Conservation (phyloP, 2,329 filamentous ascomycete species). For the Cladosporium sp. region DNA sequence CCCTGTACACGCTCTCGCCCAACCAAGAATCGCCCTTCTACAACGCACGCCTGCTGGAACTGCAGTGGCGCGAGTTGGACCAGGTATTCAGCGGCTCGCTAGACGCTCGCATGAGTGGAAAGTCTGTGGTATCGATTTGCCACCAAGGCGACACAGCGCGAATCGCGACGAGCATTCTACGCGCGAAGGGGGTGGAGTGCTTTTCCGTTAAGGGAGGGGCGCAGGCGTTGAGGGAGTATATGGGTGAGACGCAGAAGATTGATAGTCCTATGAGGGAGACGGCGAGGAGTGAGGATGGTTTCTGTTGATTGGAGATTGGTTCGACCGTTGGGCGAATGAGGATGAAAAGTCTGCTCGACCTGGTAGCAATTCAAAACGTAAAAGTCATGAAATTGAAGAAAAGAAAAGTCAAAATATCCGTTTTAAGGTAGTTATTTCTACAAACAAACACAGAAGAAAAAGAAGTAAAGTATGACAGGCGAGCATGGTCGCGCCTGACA, state of each 20-base stretch:
- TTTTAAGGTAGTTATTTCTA: too few relatives aligned
- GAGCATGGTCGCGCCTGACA: too few relatives aligned
- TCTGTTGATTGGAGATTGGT: neutral
- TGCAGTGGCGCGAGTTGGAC: slow-evolving; percentile 48
- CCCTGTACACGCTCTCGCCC: slow-evolving; percentile 35
- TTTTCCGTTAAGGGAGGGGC: slow-evolving; percentile 1
- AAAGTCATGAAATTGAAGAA: too few relatives aligned
- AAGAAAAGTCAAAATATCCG: too few relatives aligned
- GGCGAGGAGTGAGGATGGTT: slow-evolving; percentile 6
- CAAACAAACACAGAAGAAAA: too few relatives aligned
- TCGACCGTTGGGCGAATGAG: too few relatives aligned
- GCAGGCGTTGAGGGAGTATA: neutral
- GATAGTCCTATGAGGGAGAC: slow-evolving; percentile 4
- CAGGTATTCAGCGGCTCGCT: slow-evolving; percentile 32
- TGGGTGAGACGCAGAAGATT: neutral
- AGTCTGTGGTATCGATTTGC: slow-evolving; percentile 46
- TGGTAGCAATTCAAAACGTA: too few relatives aligned
- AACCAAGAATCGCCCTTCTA: slow-evolving; percentile 44
- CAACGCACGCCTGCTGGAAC: slow-evolving; percentile 40
- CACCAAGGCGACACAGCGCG: slow-evolving; percentile 54
- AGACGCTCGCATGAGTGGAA: slow-evolving; percentile 26
- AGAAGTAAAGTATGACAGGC: too few relatives aligned
- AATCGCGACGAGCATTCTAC: slow-evolving; percentile 51
- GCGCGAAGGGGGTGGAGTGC: slow-evolving; percentile 40
- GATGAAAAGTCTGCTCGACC: too few relatives aligned